Conservation (phyloP, 345 rosid species). For the Cardamine occulta region DNA sequence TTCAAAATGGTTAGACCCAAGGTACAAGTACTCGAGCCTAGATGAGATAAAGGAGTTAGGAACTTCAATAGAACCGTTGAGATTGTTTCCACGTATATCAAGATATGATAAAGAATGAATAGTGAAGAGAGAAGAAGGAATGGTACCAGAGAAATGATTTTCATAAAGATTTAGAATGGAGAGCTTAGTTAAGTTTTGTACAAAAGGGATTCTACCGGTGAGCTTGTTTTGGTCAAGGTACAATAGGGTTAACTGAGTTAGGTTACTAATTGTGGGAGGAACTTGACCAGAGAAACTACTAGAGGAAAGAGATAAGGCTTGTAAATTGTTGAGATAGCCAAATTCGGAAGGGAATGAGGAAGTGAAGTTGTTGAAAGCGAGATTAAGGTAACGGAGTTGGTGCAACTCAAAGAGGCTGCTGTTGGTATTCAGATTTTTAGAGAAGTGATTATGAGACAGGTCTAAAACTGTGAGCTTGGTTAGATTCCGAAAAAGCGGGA, state of each 20-base stretch:
- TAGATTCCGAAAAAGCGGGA: neutral
- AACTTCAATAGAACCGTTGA: slow-evolving; percentile 1
- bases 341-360: neutral
- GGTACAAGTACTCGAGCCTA: neutral
- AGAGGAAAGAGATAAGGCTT: neutral
- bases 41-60: neutral
- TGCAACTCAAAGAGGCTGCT: neutral
- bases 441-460: neutral
- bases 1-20: neutral
- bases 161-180: neutral
- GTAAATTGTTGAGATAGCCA: neutral
- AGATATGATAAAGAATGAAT: slow-evolving; percentile 4
- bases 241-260: neutral
- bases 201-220: neutral
- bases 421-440: neutral
- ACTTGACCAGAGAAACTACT: slow-evolving; percentile 3
- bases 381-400: neutral
- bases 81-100: neutral
- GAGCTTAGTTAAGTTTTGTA: neutral
- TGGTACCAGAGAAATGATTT: neutral
- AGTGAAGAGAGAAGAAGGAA: slow-evolving; percentile 7
- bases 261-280: slow-evolving; percentile 13
- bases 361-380: neutral
- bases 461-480: neutral
- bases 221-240: neutral